These are phyloP conservation scores for Fragaria vesca DNA, from an alignment of 306 rosid species.

Conservation along the genomic window DNA sequence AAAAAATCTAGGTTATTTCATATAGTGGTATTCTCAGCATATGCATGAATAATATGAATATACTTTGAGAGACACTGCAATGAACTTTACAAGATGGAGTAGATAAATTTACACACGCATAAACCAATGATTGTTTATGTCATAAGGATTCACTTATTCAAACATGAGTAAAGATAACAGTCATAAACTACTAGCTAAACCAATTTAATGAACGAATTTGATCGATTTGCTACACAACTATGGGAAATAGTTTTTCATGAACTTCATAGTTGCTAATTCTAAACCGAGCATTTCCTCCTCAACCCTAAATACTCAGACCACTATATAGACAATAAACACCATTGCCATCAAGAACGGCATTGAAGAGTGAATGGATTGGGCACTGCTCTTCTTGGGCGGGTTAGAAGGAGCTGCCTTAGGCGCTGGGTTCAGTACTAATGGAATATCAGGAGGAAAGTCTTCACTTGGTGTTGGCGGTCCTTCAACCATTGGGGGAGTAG, in stretches of 20 bases:
- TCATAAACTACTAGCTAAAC: not conserved
- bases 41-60: not conserved
- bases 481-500: not conserved
- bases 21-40: too few relatives aligned
- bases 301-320: not conserved
- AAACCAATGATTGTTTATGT: not conserved
- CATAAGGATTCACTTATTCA: not conserved
- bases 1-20: too few relatives aligned
- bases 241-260: not conserved
- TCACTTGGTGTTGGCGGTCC: not conserved
- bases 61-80: not conserved
- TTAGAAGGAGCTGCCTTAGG: not conserved
- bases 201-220: not conserved
- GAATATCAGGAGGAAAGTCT: not conserved
- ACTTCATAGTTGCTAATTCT: not conserved
- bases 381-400: constrained; percentile 3
- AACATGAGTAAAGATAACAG: not conserved
- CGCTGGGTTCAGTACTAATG: not conserved
- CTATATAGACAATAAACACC: not conserved
- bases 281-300: not conserved
- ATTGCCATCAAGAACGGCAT: not conserved
- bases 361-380: not conserved
- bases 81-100: too few relatives aligned
- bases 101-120: not conserved
- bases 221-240: not conserved